These are phyloP conservation scores for Ogataea philodendri DNA, from an alignment of 805 yeast species.

Conservation along the genomic window DNA sequence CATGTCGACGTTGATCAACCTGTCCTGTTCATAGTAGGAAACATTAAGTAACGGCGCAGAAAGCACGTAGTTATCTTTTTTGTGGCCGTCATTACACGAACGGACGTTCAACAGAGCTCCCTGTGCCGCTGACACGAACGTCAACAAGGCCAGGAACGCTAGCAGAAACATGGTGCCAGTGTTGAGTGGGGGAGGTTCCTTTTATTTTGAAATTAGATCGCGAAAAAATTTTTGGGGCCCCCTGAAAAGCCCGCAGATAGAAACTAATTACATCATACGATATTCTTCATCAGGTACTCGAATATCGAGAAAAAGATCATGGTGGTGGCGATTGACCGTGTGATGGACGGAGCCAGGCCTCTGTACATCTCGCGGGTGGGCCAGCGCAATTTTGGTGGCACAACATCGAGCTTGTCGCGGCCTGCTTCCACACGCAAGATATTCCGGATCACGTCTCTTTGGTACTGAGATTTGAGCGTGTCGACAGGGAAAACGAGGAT, in stretches of 20 bases:
- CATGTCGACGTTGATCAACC: constrained; percentile 17
- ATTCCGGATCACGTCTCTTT: constrained; percentile 68
- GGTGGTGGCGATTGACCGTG: constrained; percentile 70
- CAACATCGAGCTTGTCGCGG: constrained; percentile 39
- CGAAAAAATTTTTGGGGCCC: no score
- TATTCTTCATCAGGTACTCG: constrained; percentile 62
- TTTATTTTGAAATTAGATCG: no score
- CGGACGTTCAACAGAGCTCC: constrained; percentile 20
- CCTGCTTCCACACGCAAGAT: constrained; percentile 55
- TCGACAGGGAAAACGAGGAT: constrained; percentile 74
- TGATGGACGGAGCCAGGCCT: constrained; percentile 73
- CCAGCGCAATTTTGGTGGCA: constrained; percentile 34
- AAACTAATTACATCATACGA: constrained; percentile 35
- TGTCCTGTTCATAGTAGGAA: constrained; percentile 16
- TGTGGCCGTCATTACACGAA: constrained; percentile 4
- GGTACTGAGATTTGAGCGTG: constrained; percentile 73
- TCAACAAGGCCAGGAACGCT: not conserved
- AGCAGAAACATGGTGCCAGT: constrained; percentile 1
- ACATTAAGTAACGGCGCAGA: constrained; percentile 22
- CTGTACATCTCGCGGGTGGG: constrained; percentile 59
- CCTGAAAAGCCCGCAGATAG: no score
- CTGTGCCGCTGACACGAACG: not conserved
- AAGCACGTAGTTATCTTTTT: constrained; percentile 2
- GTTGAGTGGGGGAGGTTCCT: no score
- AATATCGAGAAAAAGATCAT: constrained; percentile 72